These are phyloP conservation scores for Fusarium coicis DNA, from an alignment of 2,329 filamentous ascomycete genomes.

Conservation along the genomic window DNA sequence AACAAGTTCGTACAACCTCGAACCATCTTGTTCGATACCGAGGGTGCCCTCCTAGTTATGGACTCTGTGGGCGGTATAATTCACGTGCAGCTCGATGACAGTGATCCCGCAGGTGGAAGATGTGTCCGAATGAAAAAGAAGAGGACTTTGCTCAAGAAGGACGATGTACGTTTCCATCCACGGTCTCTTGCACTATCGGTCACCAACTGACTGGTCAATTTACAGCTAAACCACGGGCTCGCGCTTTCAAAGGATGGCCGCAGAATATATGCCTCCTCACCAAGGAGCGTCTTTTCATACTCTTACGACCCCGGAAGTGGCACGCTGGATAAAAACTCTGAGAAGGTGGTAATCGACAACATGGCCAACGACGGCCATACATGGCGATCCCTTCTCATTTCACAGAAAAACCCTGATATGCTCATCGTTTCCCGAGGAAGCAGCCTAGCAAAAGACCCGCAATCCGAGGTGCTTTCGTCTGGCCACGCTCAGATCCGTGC, in stretches of 20 bases:
- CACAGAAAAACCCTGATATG: conserved; percentile 62
- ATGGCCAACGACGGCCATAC: conserved; percentile 72
- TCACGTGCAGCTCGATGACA: conserved; percentile 54
- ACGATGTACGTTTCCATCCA: conserved; percentile 45
- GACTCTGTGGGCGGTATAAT: conserved; percentile 56
- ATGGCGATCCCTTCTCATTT: conserved; percentile 74
- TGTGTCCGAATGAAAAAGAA: conserved; percentile 54
- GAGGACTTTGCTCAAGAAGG: conserved; percentile 51
- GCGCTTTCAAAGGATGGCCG: conserved; percentile 63
- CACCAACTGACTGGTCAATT: conserved; percentile 17
- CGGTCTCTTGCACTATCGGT: neutral
- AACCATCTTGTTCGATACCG: conserved; percentile 57
- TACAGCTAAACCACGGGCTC: conserved; percentile 67
- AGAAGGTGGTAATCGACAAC: conserved; percentile 65
- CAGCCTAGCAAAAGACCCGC: conserved; percentile 68
- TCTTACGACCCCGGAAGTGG: conserved; percentile 67
- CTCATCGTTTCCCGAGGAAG: conserved; percentile 76
- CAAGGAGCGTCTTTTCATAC: conserved; percentile 71
- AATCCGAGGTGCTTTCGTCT: conserved; percentile 60
- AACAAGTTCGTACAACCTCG: conserved; percentile 56
- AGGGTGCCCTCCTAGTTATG: conserved; percentile 59
- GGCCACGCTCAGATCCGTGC: conserved; percentile 76
- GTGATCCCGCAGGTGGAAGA: conserved; percentile 53
- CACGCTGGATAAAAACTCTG: conserved; percentile 54
- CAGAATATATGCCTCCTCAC: conserved; percentile 67